Evolutionary conservation across 805 yeast species (phyloP).

Genomic region (Millerago galiae): DNA sequence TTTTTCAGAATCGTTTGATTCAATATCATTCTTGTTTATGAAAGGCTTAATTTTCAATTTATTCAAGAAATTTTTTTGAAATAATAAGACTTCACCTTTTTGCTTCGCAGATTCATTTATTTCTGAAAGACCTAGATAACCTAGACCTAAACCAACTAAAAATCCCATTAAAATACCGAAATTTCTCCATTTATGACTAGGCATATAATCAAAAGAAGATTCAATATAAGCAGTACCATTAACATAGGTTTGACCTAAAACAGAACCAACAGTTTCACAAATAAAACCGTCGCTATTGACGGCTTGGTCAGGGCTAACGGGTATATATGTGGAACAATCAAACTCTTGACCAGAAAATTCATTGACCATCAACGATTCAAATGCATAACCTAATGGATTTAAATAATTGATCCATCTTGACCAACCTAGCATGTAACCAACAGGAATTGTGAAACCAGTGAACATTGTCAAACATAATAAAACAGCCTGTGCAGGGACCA

Average conservation of each 20-base stretch:
- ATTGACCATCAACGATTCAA: constrained; percentile 49
- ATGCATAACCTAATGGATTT: constrained; percentile 48
- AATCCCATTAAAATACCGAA: constrained; percentile 57
- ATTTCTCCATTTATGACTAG: constrained; percentile 47
- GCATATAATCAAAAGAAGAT: constrained; percentile 35
- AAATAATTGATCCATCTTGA: constrained; percentile 54
- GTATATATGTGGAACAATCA: constrained; percentile 42
- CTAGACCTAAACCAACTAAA: constrained; percentile 43
- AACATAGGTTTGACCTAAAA: constrained; percentile 42
- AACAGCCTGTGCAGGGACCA: constrained; percentile 48
- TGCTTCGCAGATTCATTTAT: constrained; percentile 54
- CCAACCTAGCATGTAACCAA: constrained; percentile 51
- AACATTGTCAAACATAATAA: constrained; percentile 41
- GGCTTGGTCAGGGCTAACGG: constrained; percentile 22
- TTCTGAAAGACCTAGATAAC: constrained; percentile 52
- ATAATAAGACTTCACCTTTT: constrained; percentile 65
- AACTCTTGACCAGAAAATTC: constrained; percentile 40
- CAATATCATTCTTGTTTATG: constrained; percentile 12
- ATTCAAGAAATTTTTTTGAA: constrained; percentile 43
- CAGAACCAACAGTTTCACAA: constrained; percentile 53
- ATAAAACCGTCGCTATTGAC: constrained; percentile 29
- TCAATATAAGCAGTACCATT: constrained; percentile 45
- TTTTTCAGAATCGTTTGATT: constrained; percentile 21
- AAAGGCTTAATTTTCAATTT: constrained; percentile 32
- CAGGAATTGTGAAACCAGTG: constrained; percentile 52